Conservation (phyloP, 1,284 basidiomycete genomes). For the Cutaneotrichosporon sp. region DNA sequence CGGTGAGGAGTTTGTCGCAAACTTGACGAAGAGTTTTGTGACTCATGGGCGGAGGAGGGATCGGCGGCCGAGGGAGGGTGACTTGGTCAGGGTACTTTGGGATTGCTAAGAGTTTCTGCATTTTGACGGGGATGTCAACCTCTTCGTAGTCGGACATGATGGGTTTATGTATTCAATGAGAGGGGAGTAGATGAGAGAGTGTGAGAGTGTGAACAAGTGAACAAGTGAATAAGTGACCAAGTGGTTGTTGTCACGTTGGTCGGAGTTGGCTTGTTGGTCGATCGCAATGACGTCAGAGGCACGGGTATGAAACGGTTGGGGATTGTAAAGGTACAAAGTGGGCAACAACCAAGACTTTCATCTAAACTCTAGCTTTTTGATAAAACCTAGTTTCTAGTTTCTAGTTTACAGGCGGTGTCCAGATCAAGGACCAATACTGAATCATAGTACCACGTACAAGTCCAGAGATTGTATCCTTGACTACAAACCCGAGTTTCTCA, state of each 20-base stretch:
- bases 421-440: neutral
- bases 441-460: neutral
- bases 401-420: neutral
- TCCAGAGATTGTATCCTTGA: neutral
- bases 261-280: neutral
- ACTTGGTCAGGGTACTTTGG: constrained; percentile 30
- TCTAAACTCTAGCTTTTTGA: neutral
- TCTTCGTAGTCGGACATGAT: neutral
- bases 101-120: constrained; percentile 5
- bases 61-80: constrained; percentile 17
- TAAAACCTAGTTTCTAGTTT: neutral
- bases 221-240: no score
- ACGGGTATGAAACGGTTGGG: no score
- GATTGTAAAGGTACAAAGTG: neutral
- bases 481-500: constrained; percentile 7
- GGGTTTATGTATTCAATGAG: neutral
- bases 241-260: neutral
- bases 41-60: constrained; percentile 5
- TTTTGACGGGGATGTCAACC: neutral
- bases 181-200: neutral
- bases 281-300: neutral
- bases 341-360: neutral
- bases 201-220: neutral
- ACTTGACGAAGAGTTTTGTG: constrained; percentile 20
- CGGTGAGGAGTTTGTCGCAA: constrained; percentile 15